phyloP scores from a whole-genome alignment of 139 green algal genomes.

The Marvania coccoides region DNA sequence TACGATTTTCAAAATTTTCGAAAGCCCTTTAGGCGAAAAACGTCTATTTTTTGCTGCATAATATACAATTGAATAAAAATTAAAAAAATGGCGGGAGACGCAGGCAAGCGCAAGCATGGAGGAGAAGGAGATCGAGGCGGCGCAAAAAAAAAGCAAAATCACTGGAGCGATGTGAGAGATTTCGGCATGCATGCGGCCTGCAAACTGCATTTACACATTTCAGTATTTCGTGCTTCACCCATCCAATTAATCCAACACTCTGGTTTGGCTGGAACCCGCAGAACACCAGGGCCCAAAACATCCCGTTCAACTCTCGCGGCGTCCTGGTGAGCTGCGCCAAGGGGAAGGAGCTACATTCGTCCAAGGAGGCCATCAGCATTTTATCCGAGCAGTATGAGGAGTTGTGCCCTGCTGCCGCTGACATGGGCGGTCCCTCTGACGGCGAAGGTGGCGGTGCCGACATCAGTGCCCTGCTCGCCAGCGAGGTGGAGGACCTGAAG shows the following conservation, averaged over 20 bases:
- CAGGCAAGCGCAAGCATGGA: background rate
- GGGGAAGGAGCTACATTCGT: slow-evolving; percentile 28
- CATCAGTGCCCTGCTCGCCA: slow-evolving; percentile 26
- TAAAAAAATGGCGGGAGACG: background rate
- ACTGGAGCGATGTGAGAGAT: background rate
- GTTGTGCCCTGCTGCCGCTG: background rate
- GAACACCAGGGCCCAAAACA: slow-evolving; percentile 9
- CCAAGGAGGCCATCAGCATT: slow-evolving; percentile 26
- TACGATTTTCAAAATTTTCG: background rate
- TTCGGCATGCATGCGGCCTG: background rate
- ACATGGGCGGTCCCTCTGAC: background rate
- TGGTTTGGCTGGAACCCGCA: too few relatives aligned
- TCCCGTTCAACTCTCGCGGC: slow-evolving; percentile 24
- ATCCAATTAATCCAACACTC: background rate
- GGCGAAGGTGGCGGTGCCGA: background rate
- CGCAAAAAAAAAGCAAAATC: background rate
- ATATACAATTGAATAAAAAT: background rate
- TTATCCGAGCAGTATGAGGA: slow-evolving; percentile 33
- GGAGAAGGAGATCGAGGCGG: background rate
- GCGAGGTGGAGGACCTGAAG: slow-evolving; percentile 39
- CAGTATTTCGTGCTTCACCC: background rate
- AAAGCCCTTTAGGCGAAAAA: background rate
- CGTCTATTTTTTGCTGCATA: background rate
- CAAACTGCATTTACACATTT: background rate
- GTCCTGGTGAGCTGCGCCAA: slow-evolving; percentile 31